A percentile compares a stretch with the other conserved stretches of the same genome.
phyloP scores from a whole-genome alignment of 306 rosid genomes.

The Rubus parviflorus region DNA sequence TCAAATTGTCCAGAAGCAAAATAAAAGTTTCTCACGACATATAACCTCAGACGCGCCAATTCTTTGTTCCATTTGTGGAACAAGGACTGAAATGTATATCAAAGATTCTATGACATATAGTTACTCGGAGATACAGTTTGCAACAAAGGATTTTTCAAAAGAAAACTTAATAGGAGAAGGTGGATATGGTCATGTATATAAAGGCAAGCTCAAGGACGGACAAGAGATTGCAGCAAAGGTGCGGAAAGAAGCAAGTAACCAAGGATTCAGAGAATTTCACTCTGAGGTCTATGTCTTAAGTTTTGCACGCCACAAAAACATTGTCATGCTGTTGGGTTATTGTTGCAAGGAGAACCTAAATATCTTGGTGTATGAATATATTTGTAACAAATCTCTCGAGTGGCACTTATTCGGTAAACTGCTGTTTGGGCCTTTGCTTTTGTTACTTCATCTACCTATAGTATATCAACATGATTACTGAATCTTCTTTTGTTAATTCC shows the following conservation, averaged over 20 bases:
- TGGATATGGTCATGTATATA: constrained; percentile 76
- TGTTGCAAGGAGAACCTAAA: constrained; percentile 74
- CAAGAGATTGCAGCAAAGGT: constrained; percentile 84
- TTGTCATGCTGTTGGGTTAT: constrained; percentile 84
- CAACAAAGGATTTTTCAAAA: constrained; percentile 64
- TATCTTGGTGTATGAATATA: constrained; percentile 78
- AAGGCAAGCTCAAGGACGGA: constrained; percentile 68
- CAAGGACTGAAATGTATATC: constrained; percentile 53
- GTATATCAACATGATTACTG: not conserved
- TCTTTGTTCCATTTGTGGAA: constrained; percentile 70
- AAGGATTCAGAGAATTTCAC: constrained; percentile 77
- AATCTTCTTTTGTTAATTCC: not conserved
- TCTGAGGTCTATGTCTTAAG: constrained; percentile 77
- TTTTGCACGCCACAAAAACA: constrained; percentile 89
- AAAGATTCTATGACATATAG: constrained; percentile 60
- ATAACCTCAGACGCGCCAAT: constrained; percentile 57
- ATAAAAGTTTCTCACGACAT: constrained; percentile 27
- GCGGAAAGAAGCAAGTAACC: constrained; percentile 69
- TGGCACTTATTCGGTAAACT: constrained; percentile 84
- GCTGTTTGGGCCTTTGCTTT: not conserved
- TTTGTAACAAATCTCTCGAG: constrained; percentile 76
- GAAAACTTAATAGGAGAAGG: constrained; percentile 88
- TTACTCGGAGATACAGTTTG: constrained; percentile 55
- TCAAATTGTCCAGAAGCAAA: constrained; percentile 40
- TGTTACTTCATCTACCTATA: not conserved